A percentile compares a stretch with the other conserved stretches of the same genome.
These are phyloP conservation scores for Scedosporium minutisporum DNA, from an alignment of 2,329 filamentous ascomycete genomes.

Conservation along the genomic window DNA sequence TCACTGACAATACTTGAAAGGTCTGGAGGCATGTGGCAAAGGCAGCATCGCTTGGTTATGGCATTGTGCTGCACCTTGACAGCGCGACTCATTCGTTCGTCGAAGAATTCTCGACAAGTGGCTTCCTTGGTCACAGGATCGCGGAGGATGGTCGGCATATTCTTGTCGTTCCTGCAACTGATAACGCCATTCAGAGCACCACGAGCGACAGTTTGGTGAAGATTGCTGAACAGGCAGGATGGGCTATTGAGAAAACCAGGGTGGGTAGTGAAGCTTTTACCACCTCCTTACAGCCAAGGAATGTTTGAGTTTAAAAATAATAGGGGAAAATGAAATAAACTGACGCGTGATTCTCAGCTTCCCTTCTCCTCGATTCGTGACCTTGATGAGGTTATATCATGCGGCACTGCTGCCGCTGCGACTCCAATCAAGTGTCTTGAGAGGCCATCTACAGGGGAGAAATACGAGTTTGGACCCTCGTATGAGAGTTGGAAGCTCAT, in stretches of 20 bases:
- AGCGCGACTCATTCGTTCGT: conserved; percentile 66
- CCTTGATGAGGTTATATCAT: not conserved
- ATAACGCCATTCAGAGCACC: conserved; percentile 68
- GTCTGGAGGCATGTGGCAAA: no score
- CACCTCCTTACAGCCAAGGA: no score
- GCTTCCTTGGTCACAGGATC: conserved; percentile 65
- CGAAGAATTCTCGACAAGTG: conserved; percentile 80
- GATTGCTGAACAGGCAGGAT: not conserved
- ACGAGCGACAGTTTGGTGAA: conserved; percentile 50
- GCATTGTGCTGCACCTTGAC: conserved; percentile 78
- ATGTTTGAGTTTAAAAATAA: no score
- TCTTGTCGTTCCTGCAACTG: conserved; percentile 50
- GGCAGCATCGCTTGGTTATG: conserved; percentile 23
- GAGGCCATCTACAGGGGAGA: not conserved
- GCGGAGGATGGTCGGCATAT: conserved; percentile 27
- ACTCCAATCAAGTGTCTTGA: not conserved
- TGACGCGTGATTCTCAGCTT: no score
- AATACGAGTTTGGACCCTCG: not conserved
- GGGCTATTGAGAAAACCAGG: not conserved
- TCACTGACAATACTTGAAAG: no score
- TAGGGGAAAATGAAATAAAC: no score
- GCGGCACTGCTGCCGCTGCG: not conserved
- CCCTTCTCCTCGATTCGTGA: no score
- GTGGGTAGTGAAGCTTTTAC: not conserved
- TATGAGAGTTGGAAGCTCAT: no score